These are phyloP conservation scores for Tagetes patula DNA, from an alignment of 129 eudicot genomes.

Conservation along the genomic window DNA sequence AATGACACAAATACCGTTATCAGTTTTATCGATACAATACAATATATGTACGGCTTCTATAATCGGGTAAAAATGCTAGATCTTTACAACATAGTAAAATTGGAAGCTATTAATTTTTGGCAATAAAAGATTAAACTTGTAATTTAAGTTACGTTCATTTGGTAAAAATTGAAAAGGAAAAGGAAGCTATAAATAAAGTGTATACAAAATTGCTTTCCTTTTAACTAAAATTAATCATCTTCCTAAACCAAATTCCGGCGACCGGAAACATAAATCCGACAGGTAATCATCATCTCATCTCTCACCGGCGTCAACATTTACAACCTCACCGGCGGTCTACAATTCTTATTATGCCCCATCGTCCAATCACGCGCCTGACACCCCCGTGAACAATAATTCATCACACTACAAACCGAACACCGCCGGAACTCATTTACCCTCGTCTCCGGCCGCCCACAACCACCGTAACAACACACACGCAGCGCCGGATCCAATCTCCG, in stretches of 20 bases:
- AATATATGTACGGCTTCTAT: too few relatives aligned
- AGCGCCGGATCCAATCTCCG: slow-evolving; percentile 17
- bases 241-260: slow-evolving; percentile 24
- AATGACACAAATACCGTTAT: too few relatives aligned
- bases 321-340: slow-evolving; percentile 21
- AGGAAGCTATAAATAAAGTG: background rate
- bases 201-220: slow-evolving; percentile 35
- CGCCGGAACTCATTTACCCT: slow-evolving; percentile 44
- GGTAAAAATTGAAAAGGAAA: background rate
- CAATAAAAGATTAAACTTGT: background rate
- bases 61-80: too few relatives aligned
- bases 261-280: slow-evolving; percentile 14
- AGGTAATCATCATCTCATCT: background rate
- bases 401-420: slow-evolving; percentile 43
- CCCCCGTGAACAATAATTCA: slow-evolving; percentile 43
- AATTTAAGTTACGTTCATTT: background rate
- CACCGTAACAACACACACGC: slow-evolving; percentile 36
- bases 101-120: background rate
- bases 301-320: slow-evolving; percentile 13
- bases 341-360: slow-evolving; percentile 33
- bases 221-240: slow-evolving; percentile 15
- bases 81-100: too few relatives aligned
- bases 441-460: slow-evolving; percentile 52
- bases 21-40: too few relatives aligned
- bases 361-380: slow-evolving; percentile 58